phyloP scores from a whole-genome alignment of 305 asterid genomes.

The Plantago lanceolata region DNA sequence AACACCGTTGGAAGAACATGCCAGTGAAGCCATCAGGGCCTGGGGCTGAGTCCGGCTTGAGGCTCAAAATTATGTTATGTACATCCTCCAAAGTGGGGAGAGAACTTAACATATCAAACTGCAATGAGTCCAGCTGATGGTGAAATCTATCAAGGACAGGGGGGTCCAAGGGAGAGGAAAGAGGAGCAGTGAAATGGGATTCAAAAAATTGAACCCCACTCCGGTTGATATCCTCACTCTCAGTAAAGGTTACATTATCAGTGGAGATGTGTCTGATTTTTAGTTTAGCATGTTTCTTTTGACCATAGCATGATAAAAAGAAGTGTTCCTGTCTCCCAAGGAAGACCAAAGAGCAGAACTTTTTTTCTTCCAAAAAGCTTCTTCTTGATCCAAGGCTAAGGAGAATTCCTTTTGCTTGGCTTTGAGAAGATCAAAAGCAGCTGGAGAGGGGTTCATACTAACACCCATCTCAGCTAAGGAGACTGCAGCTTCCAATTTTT shows the following conservation, averaged over 20 bases:
- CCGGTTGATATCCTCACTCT: not conserved
- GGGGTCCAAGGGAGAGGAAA: too few species aligned
- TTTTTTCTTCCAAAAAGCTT: not conserved
- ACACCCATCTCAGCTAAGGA: too few species aligned
- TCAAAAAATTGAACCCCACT: too few species aligned
- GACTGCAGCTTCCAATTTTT: too few species aligned
- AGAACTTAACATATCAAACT: not conserved
- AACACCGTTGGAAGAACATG: not conserved
- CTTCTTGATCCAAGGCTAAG: not conserved
- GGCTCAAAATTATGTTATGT: not conserved
- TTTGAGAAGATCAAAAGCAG: not conserved
- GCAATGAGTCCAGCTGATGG: not conserved
- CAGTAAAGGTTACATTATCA: not conserved
- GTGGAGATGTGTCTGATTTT: not conserved
- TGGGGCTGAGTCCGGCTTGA: not conserved
- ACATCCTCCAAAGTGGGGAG: not conserved
- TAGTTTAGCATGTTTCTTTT: not conserved
- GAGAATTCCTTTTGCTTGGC: not conserved
- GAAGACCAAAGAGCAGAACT: not conserved
- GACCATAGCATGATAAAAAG: not conserved
- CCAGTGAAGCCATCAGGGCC: not conserved
- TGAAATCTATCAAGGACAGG: not conserved
- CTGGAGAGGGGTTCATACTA: not conserved
- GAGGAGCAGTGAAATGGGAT: too few species aligned
- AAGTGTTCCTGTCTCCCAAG: not conserved